Percentiles rank a stretch among this genome's conserved stretches.
These are phyloP conservation scores for Oemleria cerasiformis DNA, from an alignment of 306 rosid species.

Conservation along the genomic window DNA sequence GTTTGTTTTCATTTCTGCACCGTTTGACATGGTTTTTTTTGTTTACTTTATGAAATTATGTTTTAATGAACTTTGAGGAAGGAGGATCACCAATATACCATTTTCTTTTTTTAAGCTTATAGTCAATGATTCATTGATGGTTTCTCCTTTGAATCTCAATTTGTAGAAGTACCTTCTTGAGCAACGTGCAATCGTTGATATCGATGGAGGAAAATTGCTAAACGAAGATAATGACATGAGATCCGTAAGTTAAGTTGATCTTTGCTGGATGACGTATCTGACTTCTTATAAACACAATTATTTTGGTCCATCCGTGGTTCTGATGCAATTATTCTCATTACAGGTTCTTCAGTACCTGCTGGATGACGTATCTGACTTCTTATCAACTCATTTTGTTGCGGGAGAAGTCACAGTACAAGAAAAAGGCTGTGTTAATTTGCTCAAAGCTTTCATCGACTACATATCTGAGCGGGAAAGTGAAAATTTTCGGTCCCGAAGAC, in stretches of 20 bases:
- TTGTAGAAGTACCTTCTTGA: conserved; percentile 84
- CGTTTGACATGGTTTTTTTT: background rate
- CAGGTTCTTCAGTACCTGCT: conserved; percentile 86
- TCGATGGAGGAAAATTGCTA: conserved; percentile 78
- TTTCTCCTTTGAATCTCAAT: background rate
- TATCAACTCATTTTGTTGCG: conserved; percentile 51
- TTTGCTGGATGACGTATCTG: too few relatives aligned
- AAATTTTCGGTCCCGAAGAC: conserved; percentile 63
- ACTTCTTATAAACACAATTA: too few relatives aligned
- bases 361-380: conserved; percentile 83
- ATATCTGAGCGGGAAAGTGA: conserved; percentile 77
- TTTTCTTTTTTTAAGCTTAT: background rate
- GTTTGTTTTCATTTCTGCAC: conserved; percentile 39
- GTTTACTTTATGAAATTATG: background rate
- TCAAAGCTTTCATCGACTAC: conserved; percentile 65
- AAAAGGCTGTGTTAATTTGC: conserved; percentile 53
- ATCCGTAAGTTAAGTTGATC: conserved; percentile 55
- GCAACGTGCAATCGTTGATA: conserved; percentile 71
- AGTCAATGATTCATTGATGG: background rate
- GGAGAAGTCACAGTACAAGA: conserved; percentile 31
- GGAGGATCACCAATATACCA: background rate
- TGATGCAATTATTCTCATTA: conserved; percentile 24
- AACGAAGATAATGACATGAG: conserved; percentile 89
- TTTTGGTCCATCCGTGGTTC: conserved; percentile 18
- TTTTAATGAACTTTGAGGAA: background rate